Evolutionary conservation across 495 filamentous ascomycete species (phyloP), one percentile per base, ranked within the genome.

Genomic region (Aspergillus nidulans): DNA sequence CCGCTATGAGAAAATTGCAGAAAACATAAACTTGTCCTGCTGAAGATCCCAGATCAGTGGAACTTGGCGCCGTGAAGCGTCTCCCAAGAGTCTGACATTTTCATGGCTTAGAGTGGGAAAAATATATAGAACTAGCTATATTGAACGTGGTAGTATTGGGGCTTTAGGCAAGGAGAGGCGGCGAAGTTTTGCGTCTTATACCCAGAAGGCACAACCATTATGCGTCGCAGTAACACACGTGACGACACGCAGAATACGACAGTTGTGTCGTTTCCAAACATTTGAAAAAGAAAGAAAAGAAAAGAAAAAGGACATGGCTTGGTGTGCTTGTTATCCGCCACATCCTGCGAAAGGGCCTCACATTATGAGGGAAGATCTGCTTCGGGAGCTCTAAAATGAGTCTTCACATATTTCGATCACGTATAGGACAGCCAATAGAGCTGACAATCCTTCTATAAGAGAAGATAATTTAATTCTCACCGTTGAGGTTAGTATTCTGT

Each of bases 11-110:
- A 57, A 52, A 8, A 57, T 39, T 2, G 55, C 55, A 18, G 53
- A 34, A 18, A 57, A 49, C 48, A 57, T 40, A 32, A 47, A 47
- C 21, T 52, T 52, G 55, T 57, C 55, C 20, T 42, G 39, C 8
- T 49, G 26, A 18, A 52, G 55, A 44, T 57, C 34, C 55, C 55
- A 57, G 46, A 28, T 46, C 1, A 57, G 24, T 2, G 55, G 6
- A 26, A 42, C 16, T 2, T 42, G 41, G n/a, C 41, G 42, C 12
- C 4, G 6, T 48, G 30, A 13, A 12, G 30, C 30, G 15, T 6
- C 30, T 12, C 10, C 9, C 46, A 49, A 10, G 20, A 9, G 13
- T 24, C 5, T 5, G 23, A 26, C 21, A 2, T 3, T 23, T 2
- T 5, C 4, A 46, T 46, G 9, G n/a, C 2, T 4, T 4, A 16